Evolutionary conservation across 768 basidiomycete genomes (phyloP).

Genomic region (Pleurotus salmoneostramineus): DNA sequence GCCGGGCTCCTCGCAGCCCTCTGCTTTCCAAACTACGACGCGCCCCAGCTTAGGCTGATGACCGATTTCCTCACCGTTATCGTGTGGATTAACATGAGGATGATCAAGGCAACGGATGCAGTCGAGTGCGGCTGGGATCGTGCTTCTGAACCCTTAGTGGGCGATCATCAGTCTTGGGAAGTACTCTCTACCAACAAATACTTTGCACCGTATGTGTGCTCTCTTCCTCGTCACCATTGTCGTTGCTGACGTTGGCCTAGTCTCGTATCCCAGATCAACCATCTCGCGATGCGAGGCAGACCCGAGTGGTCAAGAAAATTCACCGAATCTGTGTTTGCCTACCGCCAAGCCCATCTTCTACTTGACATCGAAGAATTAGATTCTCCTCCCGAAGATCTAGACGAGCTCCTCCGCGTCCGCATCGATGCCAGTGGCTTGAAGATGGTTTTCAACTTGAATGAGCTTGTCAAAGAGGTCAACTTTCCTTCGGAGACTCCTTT

Average conservation of each 20-base stretch:
- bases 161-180: constrained; percentile 12
- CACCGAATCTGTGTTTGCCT: constrained; percentile 28
- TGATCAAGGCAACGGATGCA: constrained; percentile 12
- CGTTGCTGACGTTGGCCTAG: constrained; percentile 19
- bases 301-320: constrained; percentile 40
- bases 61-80: constrained; percentile 47
- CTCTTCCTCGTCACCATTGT: neutral
- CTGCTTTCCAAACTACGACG: constrained; percentile 56
- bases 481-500: constrained; percentile 23
- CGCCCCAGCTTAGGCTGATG: constrained; percentile 48
- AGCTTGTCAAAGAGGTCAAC: constrained; percentile 44
- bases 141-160: constrained; percentile 8
- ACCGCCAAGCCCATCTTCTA: constrained; percentile 27
- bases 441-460: constrained; percentile 49
- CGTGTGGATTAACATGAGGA: constrained; percentile 29
- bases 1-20: constrained; percentile 53
- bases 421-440: constrained; percentile 45
- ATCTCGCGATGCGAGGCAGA: constrained; percentile 27
- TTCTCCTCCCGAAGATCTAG: constrained; percentile 31
- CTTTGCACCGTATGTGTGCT: constrained; percentile 29
- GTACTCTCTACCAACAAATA: constrained; percentile 23
- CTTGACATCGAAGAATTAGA: constrained; percentile 18
- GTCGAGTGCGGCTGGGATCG: constrained; percentile 16
- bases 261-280: constrained; percentile 32
- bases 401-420: constrained; percentile 41